Evolutionary conservation across 495 filamentous ascomycete species (phyloP), one percentile per base, ranked within the genome.

Genomic region (Xylaria venustula): DNA sequence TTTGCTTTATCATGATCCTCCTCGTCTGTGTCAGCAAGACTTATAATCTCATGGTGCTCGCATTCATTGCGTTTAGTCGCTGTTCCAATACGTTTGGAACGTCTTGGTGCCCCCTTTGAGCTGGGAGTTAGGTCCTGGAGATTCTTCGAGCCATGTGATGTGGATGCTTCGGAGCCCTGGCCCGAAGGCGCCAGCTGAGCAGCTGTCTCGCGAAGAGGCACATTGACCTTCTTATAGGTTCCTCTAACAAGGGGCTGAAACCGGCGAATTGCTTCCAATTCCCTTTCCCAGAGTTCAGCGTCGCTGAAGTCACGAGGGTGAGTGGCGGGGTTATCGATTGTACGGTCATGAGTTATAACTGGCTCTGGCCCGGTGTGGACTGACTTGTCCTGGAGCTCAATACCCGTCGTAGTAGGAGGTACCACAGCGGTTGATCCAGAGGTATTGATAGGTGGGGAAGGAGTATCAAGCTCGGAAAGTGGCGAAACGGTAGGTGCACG

Each of bases 261-360:
- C 32, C 56, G 56, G 3, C 45, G 45, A 7, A 59, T 59, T 8
- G 45, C 51, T 26, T 59, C 56, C 19, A 59, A 14, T 36, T 59
- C 56, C 26, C 34, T 25, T 32, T 49, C 11, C 56, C 56, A 59
- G 17, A 58, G 42, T 26, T 47, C 49, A 15, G 20, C 25, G 4
- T 52, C 32, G 7, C 30, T 8, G 22, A 40, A 7, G 32, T 20
- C 20, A 36, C 26, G 20, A 6, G 26, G 23, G 6, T 37, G 22
- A 15, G 36, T 20, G 4, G 23, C 36, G 42, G 34, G 2, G 6
- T 11, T 26, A 1, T n/a, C 51, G 2, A 2, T 17, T 6, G 8
- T 17, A 6, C 34, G 14, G 7, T 28, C 19, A 3, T 42, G 22
- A 3, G 23, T 8, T 1, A 23, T 28, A 15, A 30, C 7, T 30